Conservation (phyloP, 192 early-diverging fungal species). For the Rhizophagus clarus region DNA sequence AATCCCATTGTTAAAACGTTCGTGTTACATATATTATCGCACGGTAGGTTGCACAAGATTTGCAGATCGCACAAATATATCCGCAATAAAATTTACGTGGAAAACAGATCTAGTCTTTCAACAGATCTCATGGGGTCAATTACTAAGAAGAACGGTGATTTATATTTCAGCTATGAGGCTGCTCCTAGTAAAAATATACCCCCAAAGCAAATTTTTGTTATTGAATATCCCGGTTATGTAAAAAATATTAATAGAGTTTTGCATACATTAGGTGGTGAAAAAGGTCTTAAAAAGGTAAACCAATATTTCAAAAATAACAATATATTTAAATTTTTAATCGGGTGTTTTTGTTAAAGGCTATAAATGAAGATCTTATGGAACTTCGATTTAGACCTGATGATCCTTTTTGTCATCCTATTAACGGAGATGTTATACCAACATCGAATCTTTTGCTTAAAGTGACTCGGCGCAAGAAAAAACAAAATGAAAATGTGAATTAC, state of each 20-base stretch:
- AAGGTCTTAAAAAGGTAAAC: conserved; percentile 43
- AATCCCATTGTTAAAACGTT: no score
- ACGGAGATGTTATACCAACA: conserved; percentile 59
- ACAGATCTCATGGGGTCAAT: not conserved
- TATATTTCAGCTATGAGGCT: not conserved
- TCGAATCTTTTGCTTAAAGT: conserved; percentile 64
- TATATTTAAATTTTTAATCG: no score
- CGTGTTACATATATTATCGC: no score
- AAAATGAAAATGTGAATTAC: conserved; percentile 19
- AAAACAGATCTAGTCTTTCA: not conserved
- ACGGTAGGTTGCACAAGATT: no score
- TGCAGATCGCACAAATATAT: no score
- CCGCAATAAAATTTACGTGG: no score
- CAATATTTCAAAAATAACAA: not conserved
- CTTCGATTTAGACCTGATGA: conserved; percentile 55
- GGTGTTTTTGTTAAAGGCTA: conserved; percentile 36
- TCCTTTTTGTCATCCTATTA: conserved; percentile 67
- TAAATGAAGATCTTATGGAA: conserved; percentile 52
- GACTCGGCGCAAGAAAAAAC: conserved; percentile 45
- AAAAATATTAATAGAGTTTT: conserved; percentile 46
- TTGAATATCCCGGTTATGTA: conserved; percentile 62
- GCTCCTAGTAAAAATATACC: not conserved
- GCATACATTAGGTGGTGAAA: conserved; percentile 49
- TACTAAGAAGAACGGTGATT: not conserved
- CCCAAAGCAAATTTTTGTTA: conserved; percentile 46